These are phyloP conservation scores for Agroathelia rolfsii DNA, from an alignment of 1,284 basidiomycete genomes.

Conservation along the genomic window DNA sequence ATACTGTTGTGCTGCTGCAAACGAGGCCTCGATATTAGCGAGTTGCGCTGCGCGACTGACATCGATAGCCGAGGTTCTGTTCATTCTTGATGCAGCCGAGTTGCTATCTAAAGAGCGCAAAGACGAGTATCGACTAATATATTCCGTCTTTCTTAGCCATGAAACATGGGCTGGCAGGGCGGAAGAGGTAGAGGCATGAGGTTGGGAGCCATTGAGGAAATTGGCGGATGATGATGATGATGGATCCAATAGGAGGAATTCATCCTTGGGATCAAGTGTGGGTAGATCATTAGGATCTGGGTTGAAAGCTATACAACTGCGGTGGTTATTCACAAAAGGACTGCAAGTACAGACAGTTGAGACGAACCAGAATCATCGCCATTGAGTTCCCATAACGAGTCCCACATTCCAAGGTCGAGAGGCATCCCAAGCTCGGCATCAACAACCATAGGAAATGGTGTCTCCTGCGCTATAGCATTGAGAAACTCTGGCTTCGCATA, in stretches of 20 bases:
- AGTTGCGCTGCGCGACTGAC: conserved; percentile 75
- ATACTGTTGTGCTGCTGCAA: conserved; percentile 46
- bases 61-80: conserved; percentile 49
- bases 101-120: conserved; percentile 2
- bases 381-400: conserved; percentile 74
- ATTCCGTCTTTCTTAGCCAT: conserved; percentile 86
- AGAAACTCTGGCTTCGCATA: conserved; percentile 82
- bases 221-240: conserved; percentile 33
- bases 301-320: conserved; percentile 43
- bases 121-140: conserved; percentile 53
- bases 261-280: conserved; percentile 62
- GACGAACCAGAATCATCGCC: conserved; percentile 57
- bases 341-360: conserved; percentile 2
- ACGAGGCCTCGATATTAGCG: conserved; percentile 75
- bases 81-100: conserved; percentile 30
- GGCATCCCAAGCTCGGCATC: conserved; percentile 95
- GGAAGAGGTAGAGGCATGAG: conserved; percentile 25
- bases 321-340: conserved; percentile 1
- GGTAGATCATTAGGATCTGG: conserved; percentile 54
- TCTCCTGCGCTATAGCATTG: conserved; percentile 68
- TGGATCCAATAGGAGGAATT: conserved; percentile 54
- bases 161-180: conserved; percentile 58
- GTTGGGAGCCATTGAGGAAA: conserved; percentile 30
- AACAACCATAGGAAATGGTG: conserved; percentile 84
- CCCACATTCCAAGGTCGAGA: conserved; percentile 74